These are phyloP conservation scores for Debaryomyces robertsiae DNA, from an alignment of 1,139 yeast genomes.

Conservation along the genomic window DNA sequence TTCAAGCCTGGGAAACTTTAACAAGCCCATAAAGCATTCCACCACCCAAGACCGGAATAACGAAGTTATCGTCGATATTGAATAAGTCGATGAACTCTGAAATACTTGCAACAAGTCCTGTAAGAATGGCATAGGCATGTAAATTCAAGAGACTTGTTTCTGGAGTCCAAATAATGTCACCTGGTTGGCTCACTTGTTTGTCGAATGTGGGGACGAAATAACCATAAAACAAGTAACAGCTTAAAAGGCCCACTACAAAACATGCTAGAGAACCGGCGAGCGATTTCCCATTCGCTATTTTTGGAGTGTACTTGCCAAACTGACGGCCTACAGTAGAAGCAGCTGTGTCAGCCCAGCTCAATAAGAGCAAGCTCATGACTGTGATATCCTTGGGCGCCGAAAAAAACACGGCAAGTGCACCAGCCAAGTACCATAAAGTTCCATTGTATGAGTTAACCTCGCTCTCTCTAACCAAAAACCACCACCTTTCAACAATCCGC, in stretches of 20 bases:
- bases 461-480: constrained; percentile 80
- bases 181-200: constrained; percentile 50
- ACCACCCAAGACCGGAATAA: constrained; percentile 87
- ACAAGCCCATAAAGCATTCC: constrained; percentile 56
- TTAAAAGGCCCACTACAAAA: constrained; percentile 66
- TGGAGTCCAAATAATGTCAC: constrained; percentile 64
- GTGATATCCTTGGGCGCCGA: constrained; percentile 80
- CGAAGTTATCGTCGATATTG: constrained; percentile 86
- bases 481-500: constrained; percentile 63
- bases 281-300: constrained; percentile 70
- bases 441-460: constrained; percentile 79
- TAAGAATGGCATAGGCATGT: constrained; percentile 54
- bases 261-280: constrained; percentile 91
- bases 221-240: constrained; percentile 71
- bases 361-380: constrained; percentile 70
- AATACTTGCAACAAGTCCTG: constrained; percentile 81
- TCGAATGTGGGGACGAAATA: constrained; percentile 62
- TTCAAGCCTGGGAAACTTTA: constrained; percentile 19
- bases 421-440: constrained; percentile 80
- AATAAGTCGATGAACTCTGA: constrained; percentile 79
- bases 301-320: constrained; percentile 83
- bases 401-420: constrained; percentile 69
- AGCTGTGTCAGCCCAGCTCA: constrained; percentile 98
- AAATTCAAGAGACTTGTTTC: constrained; percentile 59
- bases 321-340: constrained; percentile 91